These are phyloP conservation scores for Xerocomus amazonicus DNA, from an alignment of 1,284 basidiomycete genomes.

Conservation along the genomic window DNA sequence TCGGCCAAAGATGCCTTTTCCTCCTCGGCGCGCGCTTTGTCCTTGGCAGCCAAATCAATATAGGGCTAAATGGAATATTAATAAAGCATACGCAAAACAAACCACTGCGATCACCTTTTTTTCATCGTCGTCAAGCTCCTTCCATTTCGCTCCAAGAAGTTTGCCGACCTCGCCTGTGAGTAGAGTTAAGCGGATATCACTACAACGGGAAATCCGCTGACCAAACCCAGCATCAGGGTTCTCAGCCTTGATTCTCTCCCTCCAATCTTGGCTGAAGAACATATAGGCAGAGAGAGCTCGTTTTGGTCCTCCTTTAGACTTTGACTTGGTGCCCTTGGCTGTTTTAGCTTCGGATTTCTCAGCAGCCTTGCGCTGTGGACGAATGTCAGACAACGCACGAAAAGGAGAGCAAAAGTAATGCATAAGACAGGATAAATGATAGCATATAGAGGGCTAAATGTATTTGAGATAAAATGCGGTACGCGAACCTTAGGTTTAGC, in stretches of 20 bases:
- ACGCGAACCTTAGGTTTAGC: slow-evolving; percentile 65
- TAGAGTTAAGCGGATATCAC: slow-evolving; percentile 8
- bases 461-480: slow-evolving; percentile 3
- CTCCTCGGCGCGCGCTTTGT: slow-evolving; percentile 81
- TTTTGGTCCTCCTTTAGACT: slow-evolving; percentile 58
- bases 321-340: slow-evolving; percentile 70
- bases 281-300: slow-evolving; percentile 94
- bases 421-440: slow-evolving; percentile 1
- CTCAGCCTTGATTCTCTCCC: slow-evolving; percentile 91
- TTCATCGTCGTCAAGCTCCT: slow-evolving; percentile 79
- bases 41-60: slow-evolving; percentile 78
- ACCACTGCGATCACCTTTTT: slow-evolving; percentile 62
- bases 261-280: slow-evolving; percentile 97
- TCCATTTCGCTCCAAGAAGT: slow-evolving; percentile 87
- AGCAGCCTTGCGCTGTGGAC: slow-evolving; percentile 63
- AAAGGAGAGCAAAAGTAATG: background rate
- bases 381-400: slow-evolving; percentile 17
- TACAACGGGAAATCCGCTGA: slow-evolving; percentile 35
- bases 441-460: slow-evolving; percentile 24
- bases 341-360: slow-evolving; percentile 64
- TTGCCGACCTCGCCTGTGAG: slow-evolving; percentile 76
- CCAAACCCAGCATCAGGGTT: slow-evolving; percentile 95
- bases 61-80: slow-evolving; percentile 72
- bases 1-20: slow-evolving; percentile 79
- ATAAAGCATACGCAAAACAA: background rate